Conservation (phyloP, 805 yeast genomes). For the Torulaspora delbrueckii region DNA sequence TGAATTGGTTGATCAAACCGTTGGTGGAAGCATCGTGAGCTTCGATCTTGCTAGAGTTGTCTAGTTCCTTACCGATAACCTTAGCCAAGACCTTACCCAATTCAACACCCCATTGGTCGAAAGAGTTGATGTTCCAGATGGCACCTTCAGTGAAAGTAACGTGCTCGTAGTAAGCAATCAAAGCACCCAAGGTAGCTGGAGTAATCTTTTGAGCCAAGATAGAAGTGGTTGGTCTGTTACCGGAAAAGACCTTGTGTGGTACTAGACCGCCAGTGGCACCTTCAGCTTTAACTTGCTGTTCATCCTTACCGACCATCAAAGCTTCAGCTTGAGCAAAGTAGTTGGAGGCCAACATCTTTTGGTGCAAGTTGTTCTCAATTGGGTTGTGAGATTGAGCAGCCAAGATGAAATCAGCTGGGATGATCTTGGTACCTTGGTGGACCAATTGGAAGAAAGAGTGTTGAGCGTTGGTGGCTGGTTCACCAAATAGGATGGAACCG, state of each 20-base stretch:
- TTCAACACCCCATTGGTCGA: conserved; percentile 99
- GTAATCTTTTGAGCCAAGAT: conserved; percentile 93
- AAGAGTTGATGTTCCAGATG: conserved; percentile 97
- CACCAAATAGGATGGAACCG: conserved; percentile 94
- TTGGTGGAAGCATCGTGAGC: conserved; percentile 89
- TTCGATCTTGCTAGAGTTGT: conserved; percentile 49
- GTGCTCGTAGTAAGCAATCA: conserved; percentile 97
- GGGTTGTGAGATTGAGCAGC: conserved; percentile 99
- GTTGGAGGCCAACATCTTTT: conserved; percentile 97
- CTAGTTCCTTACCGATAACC: conserved; percentile 87
- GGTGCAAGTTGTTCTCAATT: conserved; percentile 88
- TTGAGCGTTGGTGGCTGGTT: conserved; percentile 98
- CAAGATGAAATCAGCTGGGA: conserved; percentile 93
- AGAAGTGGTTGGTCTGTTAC: conserved; percentile 98
- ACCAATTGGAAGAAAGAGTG: conserved; percentile 99
- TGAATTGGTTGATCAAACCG: conserved; percentile 91
- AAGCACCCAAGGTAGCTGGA: conserved; percentile 92
- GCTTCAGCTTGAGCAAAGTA: conserved; percentile 99
- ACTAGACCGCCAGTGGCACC: conserved; percentile 82
- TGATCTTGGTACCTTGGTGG: conserved; percentile 97
- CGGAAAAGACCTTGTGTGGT: conserved; percentile 94
- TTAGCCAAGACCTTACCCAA: conserved; percentile 97
- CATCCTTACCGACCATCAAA: conserved; percentile 90
- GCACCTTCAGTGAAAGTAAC: conserved; percentile 98
- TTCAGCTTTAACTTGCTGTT: conserved; percentile 76